Percentiles rank a stretch among this genome's conserved stretches.
Evolutionary conservation across 139 green algal genomes (phyloP).

Genomic region (Volvox africanus): DNA sequence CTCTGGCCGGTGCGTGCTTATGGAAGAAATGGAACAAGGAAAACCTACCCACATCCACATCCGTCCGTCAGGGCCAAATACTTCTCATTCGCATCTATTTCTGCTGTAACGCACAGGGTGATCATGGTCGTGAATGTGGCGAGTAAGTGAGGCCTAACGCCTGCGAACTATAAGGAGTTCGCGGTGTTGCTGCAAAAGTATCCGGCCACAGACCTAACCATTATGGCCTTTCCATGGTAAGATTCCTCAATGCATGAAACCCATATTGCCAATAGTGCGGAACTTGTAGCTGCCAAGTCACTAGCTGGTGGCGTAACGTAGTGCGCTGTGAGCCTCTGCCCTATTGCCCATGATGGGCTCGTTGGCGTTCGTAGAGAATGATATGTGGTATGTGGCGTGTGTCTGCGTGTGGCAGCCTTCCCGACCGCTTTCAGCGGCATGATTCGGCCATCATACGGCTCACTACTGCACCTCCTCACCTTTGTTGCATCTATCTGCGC

Average conservation of each 20-base stretch:
- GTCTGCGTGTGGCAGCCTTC: neutral
- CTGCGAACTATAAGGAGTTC: constrained; percentile 47
- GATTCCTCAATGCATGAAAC: neutral
- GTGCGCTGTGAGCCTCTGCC: too few relatives aligned
- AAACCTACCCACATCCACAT: too few relatives aligned
- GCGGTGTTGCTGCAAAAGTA: constrained; percentile 26
- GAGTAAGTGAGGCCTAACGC: constrained; percentile 37
- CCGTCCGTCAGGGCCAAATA: too few relatives aligned
- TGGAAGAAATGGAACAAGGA: too few relatives aligned
- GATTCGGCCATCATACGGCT: neutral
- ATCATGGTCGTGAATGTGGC: constrained; percentile 26
- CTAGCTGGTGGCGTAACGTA: too few relatives aligned
- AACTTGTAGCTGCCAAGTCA: too few relatives aligned
- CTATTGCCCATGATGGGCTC: too few relatives aligned
- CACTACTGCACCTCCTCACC: neutral
- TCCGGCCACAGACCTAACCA: constrained; percentile 24
- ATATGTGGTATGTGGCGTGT: too few relatives aligned
- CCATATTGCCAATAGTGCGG: too few relatives aligned
- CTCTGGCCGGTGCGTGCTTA: neutral
- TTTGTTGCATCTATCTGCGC: neutral
- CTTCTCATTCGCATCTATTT: too few relatives aligned
- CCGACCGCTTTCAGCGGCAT: neutral
- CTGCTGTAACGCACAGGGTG: neutral
- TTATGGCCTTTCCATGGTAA: constrained; percentile 26
- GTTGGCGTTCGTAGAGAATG: too few relatives aligned